Conservation (phyloP, 108 stramenopile species). For the Cyclotella atomus region DNA sequence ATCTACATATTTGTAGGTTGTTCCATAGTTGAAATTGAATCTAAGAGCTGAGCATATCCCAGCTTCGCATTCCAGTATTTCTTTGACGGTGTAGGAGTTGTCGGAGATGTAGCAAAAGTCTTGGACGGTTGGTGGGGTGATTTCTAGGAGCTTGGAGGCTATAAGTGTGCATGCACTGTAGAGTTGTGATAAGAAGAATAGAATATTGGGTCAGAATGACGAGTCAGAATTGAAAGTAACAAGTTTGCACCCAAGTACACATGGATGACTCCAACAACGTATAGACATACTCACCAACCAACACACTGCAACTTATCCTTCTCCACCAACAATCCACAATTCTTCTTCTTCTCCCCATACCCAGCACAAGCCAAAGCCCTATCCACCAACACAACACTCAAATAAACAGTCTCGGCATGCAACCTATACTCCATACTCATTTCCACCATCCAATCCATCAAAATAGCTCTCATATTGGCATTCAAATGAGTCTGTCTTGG, state of each 20-base stretch:
- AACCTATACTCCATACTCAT: constrained; percentile 78
- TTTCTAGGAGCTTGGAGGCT: constrained; percentile 82
- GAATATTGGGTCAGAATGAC: constrained; percentile 3
- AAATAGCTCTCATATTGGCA: constrained; percentile 77
- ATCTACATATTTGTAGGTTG: constrained; percentile 63
- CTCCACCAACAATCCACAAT: constrained; percentile 17
- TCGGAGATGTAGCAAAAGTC: constrained; percentile 83
- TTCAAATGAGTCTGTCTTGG: constrained; percentile 62
- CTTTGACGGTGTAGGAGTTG: constrained; percentile 56
- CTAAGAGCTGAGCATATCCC: constrained; percentile 61
- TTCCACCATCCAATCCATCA: constrained; percentile 93
- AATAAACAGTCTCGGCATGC: constrained; percentile 63
- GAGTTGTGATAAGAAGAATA: neutral
- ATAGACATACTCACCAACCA: constrained; percentile 56
- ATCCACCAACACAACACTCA: constrained; percentile 77
- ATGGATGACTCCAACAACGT: neutral
- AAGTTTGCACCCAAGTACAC: neutral
- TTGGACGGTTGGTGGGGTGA: constrained; percentile 45
- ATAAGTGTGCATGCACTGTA: constrained; percentile 76
- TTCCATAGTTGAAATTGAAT: constrained; percentile 56
- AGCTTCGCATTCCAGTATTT: constrained; percentile 75
- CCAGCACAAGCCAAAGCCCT: constrained; percentile 56
- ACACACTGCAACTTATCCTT: constrained; percentile 62
- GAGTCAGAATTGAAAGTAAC: constrained; percentile 2
- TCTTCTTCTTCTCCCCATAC: constrained; percentile 4